Base-by-base conservation (phyloP, 1,139 yeast genomes). In the Taiozyma sp. region DNA sequence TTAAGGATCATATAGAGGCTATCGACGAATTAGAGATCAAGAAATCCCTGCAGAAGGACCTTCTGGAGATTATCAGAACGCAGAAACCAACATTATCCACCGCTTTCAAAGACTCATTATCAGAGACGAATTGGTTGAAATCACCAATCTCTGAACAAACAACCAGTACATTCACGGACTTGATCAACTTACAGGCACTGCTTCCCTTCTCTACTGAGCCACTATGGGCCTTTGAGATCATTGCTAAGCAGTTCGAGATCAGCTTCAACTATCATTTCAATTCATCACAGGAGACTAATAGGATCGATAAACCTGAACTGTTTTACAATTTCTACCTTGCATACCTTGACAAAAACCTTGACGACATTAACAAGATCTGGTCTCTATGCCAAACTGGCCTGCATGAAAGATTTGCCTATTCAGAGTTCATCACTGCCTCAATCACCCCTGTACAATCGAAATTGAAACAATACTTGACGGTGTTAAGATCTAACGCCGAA, bases 241-340 rank as follows among this genome's bases (percentile, higher is more conserved):
- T 90, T 32, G 70, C 86, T 0, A 72, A 75, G 43, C 84, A 86
- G 9, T 77, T 88, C 51, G 73, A 72, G 27, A 65, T 79, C 14
- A 77, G 93, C 52, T 88, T 91, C 64, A 74, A 79, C 44, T 92
- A 77, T 68, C 97, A 92, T 67, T 92, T 92, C 67, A 82, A 81
- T 52, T 63, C 70, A 1, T 68, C 76, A 14, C 72, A 74, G 46
- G 84, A 83, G 22, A 87, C 96, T 0, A 87, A 86, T 60, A 76
- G 84, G 52, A 67, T 83, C 39, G 86, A 87, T 51, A 84, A 83
- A 61, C 96, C 96, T 0, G 96, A 89, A 65, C 84, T 92, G 85
- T 81, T 85, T n/a, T 75, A 85, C 54, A 72, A 72, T 32, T 88
- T 79, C 59, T 65, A 81, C 23, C 74, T 77, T 52, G 75, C 76